Evolutionary conservation across 108 stramenopile species (phyloP).

Genomic region (Cyclostephanos tholiformis): DNA sequence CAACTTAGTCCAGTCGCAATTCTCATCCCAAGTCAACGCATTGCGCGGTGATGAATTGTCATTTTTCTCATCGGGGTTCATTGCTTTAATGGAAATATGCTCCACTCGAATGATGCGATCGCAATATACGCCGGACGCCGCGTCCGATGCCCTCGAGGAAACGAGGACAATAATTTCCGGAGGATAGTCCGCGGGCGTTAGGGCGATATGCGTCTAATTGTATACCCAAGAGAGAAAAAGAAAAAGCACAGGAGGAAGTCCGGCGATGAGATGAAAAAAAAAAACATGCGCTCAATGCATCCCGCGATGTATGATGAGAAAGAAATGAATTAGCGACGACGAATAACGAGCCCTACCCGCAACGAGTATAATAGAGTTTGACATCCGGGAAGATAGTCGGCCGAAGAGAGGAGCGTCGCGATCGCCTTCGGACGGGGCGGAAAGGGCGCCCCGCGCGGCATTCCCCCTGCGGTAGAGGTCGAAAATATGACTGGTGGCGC

Average conservation of each 20-base stretch:
- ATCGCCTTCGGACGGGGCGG: conserved; percentile 71
- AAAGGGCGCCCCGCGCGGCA: conserved; percentile 16
- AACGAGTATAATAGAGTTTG: conserved; percentile 77
- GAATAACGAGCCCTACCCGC: conserved; percentile 51
- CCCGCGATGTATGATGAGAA: too few relatives aligned
- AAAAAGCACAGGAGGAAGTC: too few relatives aligned
- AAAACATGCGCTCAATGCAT: not conserved
- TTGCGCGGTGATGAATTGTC: conserved; percentile 14
- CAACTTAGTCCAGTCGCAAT: conserved; percentile 61
- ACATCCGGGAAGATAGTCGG: conserved; percentile 74
- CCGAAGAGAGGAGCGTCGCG: conserved; percentile 70
- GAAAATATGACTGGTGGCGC: too few relatives aligned
- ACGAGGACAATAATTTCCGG: conserved; percentile 62
- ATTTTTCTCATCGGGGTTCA: conserved; percentile 15
- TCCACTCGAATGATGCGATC: conserved; percentile 45
- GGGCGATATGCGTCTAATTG: conserved; percentile 10
- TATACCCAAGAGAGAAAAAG: not conserved
- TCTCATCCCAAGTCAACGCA: conserved; percentile 44
- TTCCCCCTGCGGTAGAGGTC: not conserved
- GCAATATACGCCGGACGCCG: conserved; percentile 38
- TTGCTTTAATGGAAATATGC: conserved; percentile 33
- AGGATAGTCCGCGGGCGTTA: conserved; percentile 32
- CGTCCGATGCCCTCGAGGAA: conserved; percentile 49
- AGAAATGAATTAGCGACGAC: not conserved
- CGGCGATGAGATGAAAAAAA: too few relatives aligned